phyloP scores from a whole-genome alignment of 306 rosid genomes.

The Lagenaria siceraria region DNA sequence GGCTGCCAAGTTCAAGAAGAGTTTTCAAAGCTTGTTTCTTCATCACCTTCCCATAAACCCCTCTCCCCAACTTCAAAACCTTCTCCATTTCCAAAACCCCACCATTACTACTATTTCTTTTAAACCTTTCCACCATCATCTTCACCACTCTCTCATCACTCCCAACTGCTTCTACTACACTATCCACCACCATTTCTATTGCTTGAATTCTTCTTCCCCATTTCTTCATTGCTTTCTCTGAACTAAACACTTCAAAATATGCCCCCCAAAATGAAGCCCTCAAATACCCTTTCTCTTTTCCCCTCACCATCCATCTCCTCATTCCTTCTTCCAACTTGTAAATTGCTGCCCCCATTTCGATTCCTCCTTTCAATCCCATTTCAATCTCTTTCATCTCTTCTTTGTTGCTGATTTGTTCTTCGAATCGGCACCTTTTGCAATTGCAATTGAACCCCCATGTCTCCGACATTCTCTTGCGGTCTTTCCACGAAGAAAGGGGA shows the following conservation, averaged over 20 bases:
- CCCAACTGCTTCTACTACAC: conserved; percentile 50
- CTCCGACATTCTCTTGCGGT: conserved; percentile 42
- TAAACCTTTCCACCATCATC: conserved; percentile 34
- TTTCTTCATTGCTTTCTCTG: conserved; percentile 45
- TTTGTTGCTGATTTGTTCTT: conserved; percentile 27
- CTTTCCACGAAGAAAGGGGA: conserved; percentile 27
- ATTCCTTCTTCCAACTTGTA: conserved; percentile 60
- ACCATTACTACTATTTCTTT: conserved; percentile 21
- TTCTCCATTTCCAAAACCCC: conserved; percentile 43
- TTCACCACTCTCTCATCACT: conserved; percentile 64
- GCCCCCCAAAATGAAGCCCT: conserved; percentile 72
- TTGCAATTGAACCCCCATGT: conserved; percentile 70
- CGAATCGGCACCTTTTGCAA: conserved; percentile 74
- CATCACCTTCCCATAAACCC: conserved; percentile 52
- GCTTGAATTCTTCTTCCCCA: conserved; percentile 71
- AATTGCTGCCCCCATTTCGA: conserved; percentile 42
- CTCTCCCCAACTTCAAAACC: conserved; percentile 49
- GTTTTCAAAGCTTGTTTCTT: conserved; percentile 58
- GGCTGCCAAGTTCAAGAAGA: conserved; percentile 27
- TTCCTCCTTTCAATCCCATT: conserved; percentile 53
- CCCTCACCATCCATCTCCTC: conserved; percentile 59
- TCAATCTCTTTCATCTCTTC: conserved; percentile 56
- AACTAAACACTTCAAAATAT: conserved; percentile 32
- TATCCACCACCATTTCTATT: conserved; percentile 30
- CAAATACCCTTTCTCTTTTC: conserved; percentile 53